Base-by-base conservation (phyloP, 2,329 filamentous ascomycete species). In the Raffaelea deltoideospora region DNA sequence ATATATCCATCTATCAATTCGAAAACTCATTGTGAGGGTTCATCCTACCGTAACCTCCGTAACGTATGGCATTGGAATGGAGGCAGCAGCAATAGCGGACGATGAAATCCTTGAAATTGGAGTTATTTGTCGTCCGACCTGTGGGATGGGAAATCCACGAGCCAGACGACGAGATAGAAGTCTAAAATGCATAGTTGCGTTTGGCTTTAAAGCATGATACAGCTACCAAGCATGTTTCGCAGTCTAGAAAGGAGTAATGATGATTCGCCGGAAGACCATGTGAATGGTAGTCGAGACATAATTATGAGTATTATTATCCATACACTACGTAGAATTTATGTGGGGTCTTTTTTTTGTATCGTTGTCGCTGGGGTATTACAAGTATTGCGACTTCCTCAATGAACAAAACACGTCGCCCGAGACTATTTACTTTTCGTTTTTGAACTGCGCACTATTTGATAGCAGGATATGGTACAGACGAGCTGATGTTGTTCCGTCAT, bases 21-120 rank as follows among this genome's bases (percentile, higher is more conserved):
- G 38, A n/a, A n/a, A n/a, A n/a, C n/a, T n/a, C n/a, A n/a, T n/a
- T n/a, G n/a, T n/a, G n/a, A n/a, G n/a, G n/a, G n/a, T n/a, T n/a
- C n/a, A n/a, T n/a, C n/a, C n/a, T 59, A 68, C 64, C 42, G 64
- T 66, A 38, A 67, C 63, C 51, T 68, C 64, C 38, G 64, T 68
- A 50, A 76, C 74, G 48, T 72, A 74, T 1, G 71, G 71, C 56
- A 75, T 63, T 14, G 71, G 70, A 39, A 75, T 65, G 42, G 61
- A 57, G 35, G 49, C 49, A 13, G 47, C 38, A 10, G 53, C 51
- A 9, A 48, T 6, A 4, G 4, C 4, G 10, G 4, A n/a, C n/a
- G 22, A 15, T 10, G 32, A 10, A 9, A 31, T 37, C 14, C 47
- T 45, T 10, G 48, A 43, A 43, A 64, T 60, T 19, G 54, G 52